phyloP scores from a whole-genome alignment of 306 rosid species.

The Urtica urens region DNA sequence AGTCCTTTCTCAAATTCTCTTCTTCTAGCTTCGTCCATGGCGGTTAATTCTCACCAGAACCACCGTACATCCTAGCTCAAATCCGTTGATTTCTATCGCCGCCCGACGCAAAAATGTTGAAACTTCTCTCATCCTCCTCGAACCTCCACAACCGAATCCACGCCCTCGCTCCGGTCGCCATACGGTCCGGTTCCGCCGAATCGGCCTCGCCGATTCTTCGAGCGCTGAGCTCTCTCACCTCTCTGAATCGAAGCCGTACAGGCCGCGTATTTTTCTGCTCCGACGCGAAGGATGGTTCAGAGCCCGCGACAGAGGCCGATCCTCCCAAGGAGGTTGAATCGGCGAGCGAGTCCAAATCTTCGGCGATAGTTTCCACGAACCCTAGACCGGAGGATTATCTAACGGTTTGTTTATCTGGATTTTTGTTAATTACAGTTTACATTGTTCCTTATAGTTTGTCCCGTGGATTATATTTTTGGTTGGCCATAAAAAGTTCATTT shows the following conservation, averaged over 20 bases:
- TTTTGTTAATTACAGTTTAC: slow-evolving; percentile 1
- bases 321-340: slow-evolving; percentile 44
- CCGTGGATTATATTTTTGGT: background rate
- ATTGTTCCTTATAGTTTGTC: background rate
- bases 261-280: slow-evolving; percentile 67
- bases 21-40: slow-evolving; percentile 31
- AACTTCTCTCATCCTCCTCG: slow-evolving; percentile 46
- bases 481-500: too few relatives aligned
- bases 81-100: slow-evolving; percentile 1
- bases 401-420: slow-evolving; percentile 48
- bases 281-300: slow-evolving; percentile 56
- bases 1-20: background rate
- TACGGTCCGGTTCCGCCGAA: slow-evolving; percentile 29
- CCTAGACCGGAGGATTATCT: slow-evolving; percentile 93
- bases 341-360: slow-evolving; percentile 31
- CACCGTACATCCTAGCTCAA: slow-evolving; percentile 6
- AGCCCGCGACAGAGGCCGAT: slow-evolving; percentile 33
- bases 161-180: slow-evolving; percentile 27
- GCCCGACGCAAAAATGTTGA: slow-evolving; percentile 45
- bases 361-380: slow-evolving; percentile 72
- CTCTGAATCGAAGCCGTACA: slow-evolving; percentile 18
- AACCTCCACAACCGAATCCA: slow-evolving; percentile 35
- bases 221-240: slow-evolving; percentile 38
- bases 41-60: slow-evolving; percentile 18
- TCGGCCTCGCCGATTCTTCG: slow-evolving; percentile 38